Percentiles rank a stretch among this genome's conserved stretches.
Conservation (phyloP, 2,329 filamentous ascomycete species). For the Xylariales sp. region DNA sequence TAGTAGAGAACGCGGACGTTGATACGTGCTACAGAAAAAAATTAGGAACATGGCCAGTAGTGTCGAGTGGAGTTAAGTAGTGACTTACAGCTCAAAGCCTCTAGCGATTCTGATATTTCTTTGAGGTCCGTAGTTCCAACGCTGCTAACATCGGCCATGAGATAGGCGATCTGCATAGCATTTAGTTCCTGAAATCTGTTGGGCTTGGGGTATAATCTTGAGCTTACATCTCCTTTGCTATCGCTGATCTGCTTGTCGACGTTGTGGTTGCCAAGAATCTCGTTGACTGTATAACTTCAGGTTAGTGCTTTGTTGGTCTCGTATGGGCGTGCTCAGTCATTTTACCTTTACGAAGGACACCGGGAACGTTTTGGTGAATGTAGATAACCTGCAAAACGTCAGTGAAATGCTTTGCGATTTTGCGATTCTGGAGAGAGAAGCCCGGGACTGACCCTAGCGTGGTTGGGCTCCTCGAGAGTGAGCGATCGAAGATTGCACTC, state of each 20-base stretch:
- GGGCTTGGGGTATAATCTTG: not conserved
- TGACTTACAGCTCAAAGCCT: constrained; percentile 71
- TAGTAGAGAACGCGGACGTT: constrained; percentile 35
- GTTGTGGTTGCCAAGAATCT: constrained; percentile 91
- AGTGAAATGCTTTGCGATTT: constrained; percentile 9
- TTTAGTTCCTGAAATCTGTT: constrained; percentile 7
- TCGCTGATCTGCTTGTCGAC: constrained; percentile 99
- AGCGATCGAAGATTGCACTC: constrained; percentile 87
- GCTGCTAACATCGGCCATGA: constrained; percentile 95
- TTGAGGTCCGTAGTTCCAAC: constrained; percentile 79
- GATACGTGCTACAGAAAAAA: constrained; percentile 27
- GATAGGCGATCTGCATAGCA: constrained; percentile 66
- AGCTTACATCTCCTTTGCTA: constrained; percentile 76
- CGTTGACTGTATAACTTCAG: constrained; percentile 63
- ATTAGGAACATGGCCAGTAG: not conserved
- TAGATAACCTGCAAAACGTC: constrained; percentile 65
- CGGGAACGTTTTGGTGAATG: constrained; percentile 94
- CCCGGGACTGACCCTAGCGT: constrained; percentile 64
- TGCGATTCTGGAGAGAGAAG: too few species aligned
- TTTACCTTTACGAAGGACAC: constrained; percentile 79
- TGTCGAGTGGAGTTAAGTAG: too few species aligned
- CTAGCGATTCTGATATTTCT: constrained; percentile 77
- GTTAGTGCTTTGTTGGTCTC: not conserved
- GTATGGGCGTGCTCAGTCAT: not conserved
- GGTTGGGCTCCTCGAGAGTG: constrained; percentile 82